phyloP scores from a whole-genome alignment of 2,329 filamentous ascomycete species.

The Xylariomycetidae sp. region DNA sequence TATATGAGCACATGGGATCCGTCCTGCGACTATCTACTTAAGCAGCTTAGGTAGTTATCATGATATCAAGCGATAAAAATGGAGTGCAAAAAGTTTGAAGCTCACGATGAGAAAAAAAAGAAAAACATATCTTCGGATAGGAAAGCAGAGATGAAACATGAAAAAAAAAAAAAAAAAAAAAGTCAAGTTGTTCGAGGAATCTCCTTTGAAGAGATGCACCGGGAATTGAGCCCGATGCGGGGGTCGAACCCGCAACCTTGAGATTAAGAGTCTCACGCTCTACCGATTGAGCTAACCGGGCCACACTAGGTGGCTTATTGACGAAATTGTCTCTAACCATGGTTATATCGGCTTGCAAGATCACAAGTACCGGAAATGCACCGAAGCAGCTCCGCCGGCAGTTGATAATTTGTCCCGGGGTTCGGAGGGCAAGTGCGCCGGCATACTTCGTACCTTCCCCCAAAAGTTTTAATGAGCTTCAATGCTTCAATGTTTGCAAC shows the following conservation, averaged over 20 bases:
- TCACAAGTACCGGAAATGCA: too few species aligned
- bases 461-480: too few species aligned
- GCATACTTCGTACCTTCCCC: neutral
- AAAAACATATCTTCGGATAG: too few species aligned
- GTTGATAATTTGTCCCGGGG: neutral
- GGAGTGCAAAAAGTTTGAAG: too few species aligned
- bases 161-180: neutral
- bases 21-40: neutral
- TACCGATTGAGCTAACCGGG: neutral
- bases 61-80: too few species aligned
- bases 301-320: neutral
- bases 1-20: neutral
- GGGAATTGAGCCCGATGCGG: conserved; percentile 43
- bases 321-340: too few species aligned
- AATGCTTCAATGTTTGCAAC: too few species aligned
- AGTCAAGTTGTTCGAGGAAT: neutral
- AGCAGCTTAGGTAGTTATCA: neutral
- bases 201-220: conserved; percentile 4
- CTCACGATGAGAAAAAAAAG: too few species aligned
- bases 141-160: too few species aligned
- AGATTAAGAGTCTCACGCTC: conserved; percentile 62
- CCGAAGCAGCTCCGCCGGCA: too few species aligned
- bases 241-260: conserved; percentile 38
- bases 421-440: neutral
- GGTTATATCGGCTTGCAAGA: too few species aligned